These are phyloP conservation scores for Cyberlindnera japonica DNA, from an alignment of 805 yeast genomes.

Conservation along the genomic window DNA sequence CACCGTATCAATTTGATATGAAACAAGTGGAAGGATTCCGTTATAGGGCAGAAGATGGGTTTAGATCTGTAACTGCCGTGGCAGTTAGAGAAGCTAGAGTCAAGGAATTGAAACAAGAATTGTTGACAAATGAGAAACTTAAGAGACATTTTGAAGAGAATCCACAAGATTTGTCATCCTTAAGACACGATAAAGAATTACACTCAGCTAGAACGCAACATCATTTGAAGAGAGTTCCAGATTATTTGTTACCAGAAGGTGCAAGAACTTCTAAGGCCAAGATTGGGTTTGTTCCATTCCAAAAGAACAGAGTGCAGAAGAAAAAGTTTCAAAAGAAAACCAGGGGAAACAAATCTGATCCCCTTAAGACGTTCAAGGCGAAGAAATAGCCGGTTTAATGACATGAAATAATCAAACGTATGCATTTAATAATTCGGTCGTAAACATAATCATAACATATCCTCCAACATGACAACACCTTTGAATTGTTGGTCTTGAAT, in stretches of 20 bases:
- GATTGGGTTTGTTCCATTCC: constrained; percentile 73
- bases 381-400: constrained; percentile 10
- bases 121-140: constrained; percentile 82
- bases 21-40: constrained; percentile 93
- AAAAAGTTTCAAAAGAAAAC: constrained; percentile 34
- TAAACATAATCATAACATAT: constrained; percentile 27
- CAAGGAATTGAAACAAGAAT: constrained; percentile 81
- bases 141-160: constrained; percentile 95
- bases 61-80: constrained; percentile 86
- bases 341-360: constrained; percentile 52
- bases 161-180: constrained; percentile 84
- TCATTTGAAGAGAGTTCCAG: constrained; percentile 90
- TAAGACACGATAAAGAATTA: constrained; percentile 88
- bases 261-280: constrained; percentile 54
- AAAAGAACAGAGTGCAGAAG: constrained; percentile 46
- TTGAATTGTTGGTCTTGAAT: constrained; percentile 45
- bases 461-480: constrained; percentile 61
- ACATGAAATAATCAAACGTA: not conserved
- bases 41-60: constrained; percentile 95
- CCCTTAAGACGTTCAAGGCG: constrained; percentile 55
- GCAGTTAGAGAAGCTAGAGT: constrained; percentile 92
- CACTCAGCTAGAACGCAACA: constrained; percentile 79
- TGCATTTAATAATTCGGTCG: not conserved
- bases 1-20: constrained; percentile 89
- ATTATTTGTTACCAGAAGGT: constrained; percentile 79